Conservation (phyloP, 805 yeast species). For the Wickerhamomyces pijperi region DNA sequence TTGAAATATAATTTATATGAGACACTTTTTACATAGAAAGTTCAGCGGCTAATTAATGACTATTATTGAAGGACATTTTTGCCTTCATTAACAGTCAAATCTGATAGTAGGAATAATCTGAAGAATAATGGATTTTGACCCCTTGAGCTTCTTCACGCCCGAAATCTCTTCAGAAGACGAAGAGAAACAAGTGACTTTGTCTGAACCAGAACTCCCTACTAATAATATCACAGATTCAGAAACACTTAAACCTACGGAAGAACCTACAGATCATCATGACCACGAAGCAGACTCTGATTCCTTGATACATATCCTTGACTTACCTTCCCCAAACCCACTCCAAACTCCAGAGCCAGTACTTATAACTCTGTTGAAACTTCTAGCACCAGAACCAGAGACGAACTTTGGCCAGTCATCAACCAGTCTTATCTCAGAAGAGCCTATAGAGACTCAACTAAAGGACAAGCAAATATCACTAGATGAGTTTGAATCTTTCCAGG, state of each 20-base stretch:
- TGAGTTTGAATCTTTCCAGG: conserved; percentile 19
- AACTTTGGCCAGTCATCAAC: conserved; percentile 23
- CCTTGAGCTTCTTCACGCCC: conserved; percentile 23
- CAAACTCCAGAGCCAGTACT: conserved; percentile 37
- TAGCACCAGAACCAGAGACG: conserved; percentile 36
- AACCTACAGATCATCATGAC: too few relatives aligned
- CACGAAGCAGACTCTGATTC: conserved; percentile 12
- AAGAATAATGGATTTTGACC: conserved; percentile 20
- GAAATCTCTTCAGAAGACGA: conserved; percentile 1
- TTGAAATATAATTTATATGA: too few relatives aligned
- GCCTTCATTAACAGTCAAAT: background rate
- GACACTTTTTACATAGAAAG: too few relatives aligned
- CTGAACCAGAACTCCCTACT: too few relatives aligned
- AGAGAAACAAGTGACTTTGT: background rate
- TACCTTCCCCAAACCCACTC: conserved; percentile 36
- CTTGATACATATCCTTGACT: conserved; percentile 43
- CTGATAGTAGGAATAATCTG: too few relatives aligned
- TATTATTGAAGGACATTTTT: background rate
- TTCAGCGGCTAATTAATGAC: too few relatives aligned
- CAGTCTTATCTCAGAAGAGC: background rate
- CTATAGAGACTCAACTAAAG: conserved; percentile 17
- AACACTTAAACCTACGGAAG: too few relatives aligned
- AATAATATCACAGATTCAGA: too few relatives aligned
- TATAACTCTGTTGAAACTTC: conserved; percentile 31
- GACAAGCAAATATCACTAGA: conserved; percentile 23